A percentile compares a stretch with the other conserved stretches of the same genome.
Conservation (phyloP, 179 eudicot species). For the Beta lomatogona region DNA sequence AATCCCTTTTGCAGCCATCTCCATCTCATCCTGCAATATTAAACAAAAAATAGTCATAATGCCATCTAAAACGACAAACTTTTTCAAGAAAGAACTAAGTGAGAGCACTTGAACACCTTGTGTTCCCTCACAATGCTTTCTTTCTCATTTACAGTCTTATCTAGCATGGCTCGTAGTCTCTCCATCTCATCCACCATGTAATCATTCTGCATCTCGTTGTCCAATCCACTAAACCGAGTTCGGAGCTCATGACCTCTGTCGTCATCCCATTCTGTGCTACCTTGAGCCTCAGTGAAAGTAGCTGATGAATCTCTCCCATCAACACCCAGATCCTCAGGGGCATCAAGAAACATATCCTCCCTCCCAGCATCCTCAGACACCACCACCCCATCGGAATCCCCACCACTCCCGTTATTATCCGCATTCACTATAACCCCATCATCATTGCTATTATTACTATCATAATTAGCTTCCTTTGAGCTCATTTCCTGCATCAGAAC, state of each 20-base stretch:
- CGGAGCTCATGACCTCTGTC: constrained; percentile 40
- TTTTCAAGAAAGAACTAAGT: constrained; percentile 23
- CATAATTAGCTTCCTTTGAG: constrained; percentile 44
- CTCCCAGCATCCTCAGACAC: constrained; percentile 76
- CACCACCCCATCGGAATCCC: constrained; percentile 60
- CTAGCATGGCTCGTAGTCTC: constrained; percentile 51
- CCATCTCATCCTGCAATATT: constrained; percentile 72
- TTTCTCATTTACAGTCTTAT: constrained; percentile 59
- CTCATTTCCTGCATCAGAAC: constrained; percentile 40
- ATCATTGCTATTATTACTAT: constrained; percentile 39
- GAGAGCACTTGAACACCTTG: constrained; percentile 48
- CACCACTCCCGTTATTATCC: constrained; percentile 52
- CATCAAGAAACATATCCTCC: constrained; percentile 95
- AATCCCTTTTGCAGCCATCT: constrained; percentile 56
- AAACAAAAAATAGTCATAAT: constrained; percentile 11
- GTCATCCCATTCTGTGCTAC: constrained; percentile 44
- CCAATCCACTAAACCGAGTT: constrained; percentile 42
- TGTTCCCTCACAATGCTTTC: constrained; percentile 57
- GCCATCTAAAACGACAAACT: constrained; percentile 18
- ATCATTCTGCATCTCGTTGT: constrained; percentile 58
- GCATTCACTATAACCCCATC: constrained; percentile 53
- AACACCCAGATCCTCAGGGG: constrained; percentile 79
- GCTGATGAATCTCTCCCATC: constrained; percentile 52
- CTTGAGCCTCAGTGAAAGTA: constrained; percentile 48
- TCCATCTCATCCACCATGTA: constrained; percentile 66